Evolutionary conservation across 495 filamentous ascomycete genomes (phyloP).

Genomic region (Hyphodiscus hymeniophilus): DNA sequence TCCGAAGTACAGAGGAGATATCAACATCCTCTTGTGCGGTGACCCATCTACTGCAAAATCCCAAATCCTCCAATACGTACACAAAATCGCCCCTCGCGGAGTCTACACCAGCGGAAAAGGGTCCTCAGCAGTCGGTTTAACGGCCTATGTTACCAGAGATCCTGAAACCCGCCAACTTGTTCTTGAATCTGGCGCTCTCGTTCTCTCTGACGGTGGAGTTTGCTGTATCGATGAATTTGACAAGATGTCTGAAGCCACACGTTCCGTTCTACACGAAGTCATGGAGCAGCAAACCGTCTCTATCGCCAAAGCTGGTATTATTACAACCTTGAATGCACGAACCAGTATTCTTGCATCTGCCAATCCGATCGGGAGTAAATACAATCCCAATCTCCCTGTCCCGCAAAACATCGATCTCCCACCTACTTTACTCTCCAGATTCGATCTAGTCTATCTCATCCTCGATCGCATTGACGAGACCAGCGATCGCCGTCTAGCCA

Average conservation of each 20-base stretch:
- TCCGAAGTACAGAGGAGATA: constrained; percentile 92
- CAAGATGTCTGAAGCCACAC: constrained; percentile 96
- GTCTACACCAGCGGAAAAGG: constrained; percentile 97
- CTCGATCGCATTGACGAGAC: constrained; percentile 88
- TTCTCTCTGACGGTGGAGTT: constrained; percentile 90
- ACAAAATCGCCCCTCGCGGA: constrained; percentile 94
- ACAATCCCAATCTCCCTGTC: constrained; percentile 91
- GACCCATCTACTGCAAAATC: constrained; percentile 96
- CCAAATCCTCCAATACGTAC: constrained; percentile 85
- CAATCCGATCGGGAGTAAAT: constrained; percentile 95
- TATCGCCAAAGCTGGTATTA: constrained; percentile 97
- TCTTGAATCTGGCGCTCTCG: constrained; percentile 91
- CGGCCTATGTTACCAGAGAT: constrained; percentile 92
- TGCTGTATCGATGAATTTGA: constrained; percentile 99
- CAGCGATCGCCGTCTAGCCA: constrained; percentile 76
- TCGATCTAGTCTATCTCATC: constrained; percentile 94
- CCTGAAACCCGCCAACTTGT: constrained; percentile 92
- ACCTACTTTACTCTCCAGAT: constrained; percentile 87
- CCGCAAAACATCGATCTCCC: constrained; percentile 98
- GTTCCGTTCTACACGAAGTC: constrained; percentile 95
- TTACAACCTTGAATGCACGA: constrained; percentile 92
- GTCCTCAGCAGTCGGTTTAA: constrained; percentile 96
- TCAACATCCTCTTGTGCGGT: constrained; percentile 93
- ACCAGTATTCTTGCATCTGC: constrained; percentile 92
- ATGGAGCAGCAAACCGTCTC: constrained; percentile 99